phyloP scores from a whole-genome alignment of 2,329 filamentous ascomycete genomes.

The Biscogniauxia mediterranea region DNA sequence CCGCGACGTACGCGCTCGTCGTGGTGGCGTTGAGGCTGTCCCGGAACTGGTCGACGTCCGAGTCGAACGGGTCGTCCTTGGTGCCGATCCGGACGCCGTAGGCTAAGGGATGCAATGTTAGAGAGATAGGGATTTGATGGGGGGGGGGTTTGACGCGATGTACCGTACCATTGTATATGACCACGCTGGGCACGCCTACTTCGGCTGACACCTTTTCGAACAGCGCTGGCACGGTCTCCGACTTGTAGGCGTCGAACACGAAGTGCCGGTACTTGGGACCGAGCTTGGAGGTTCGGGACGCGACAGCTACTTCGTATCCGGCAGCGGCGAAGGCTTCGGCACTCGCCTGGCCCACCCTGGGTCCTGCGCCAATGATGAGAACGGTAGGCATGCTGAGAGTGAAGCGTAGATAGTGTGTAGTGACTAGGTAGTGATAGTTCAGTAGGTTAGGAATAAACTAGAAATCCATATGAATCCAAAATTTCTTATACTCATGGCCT shows the following conservation, averaged over 20 bases:
- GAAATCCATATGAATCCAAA: neutral
- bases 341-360: constrained; percentile 18
- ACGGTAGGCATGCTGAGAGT: constrained; percentile 17
- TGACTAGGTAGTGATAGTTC: too few species aligned
- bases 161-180: constrained; percentile 18
- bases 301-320: constrained; percentile 28
- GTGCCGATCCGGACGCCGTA: too few species aligned
- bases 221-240: constrained; percentile 18
- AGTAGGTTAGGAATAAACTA: too few species aligned
- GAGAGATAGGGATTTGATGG: neutral
- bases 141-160: constrained; percentile 1
- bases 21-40: neutral
- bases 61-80: neutral
- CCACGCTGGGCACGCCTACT: constrained; percentile 19
- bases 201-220: constrained; percentile 18
- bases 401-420: neutral
- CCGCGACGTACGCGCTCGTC: neutral
- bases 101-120: neutral
- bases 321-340: constrained; percentile 25
- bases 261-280: constrained; percentile 19
- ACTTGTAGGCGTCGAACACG: constrained; percentile 14
- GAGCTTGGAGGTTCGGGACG: constrained; percentile 24
- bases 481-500: neutral
- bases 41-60: neutral
- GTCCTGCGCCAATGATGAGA: constrained; percentile 31